A percentile compares a stretch with the other conserved stretches of the same genome.
Conservation (phyloP, 2,329 filamentous ascomycete species). For the Elsinoe necatrix region DNA sequence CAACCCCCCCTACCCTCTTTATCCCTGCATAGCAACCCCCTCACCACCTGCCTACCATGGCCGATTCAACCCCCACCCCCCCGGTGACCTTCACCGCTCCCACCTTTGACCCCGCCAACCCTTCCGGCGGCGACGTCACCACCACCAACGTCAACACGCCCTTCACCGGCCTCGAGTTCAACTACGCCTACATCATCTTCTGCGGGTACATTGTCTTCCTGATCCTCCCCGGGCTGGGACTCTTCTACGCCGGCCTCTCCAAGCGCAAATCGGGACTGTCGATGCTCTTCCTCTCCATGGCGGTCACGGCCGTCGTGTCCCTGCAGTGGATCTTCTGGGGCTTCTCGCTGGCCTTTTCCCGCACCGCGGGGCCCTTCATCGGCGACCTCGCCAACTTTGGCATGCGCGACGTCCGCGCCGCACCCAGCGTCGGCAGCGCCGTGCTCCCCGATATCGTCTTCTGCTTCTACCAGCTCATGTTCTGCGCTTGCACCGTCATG, state of each 20-base stretch:
- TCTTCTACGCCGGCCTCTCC: conserved; percentile 56
- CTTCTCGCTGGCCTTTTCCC: conserved; percentile 54
- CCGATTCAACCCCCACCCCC: background rate
- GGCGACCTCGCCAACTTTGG: conserved; percentile 55
- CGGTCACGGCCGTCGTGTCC: conserved; percentile 38
- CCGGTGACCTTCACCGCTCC: conserved; percentile 22
- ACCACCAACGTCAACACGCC: conserved; percentile 49
- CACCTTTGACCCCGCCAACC: conserved; percentile 34
- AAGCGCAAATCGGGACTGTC: conserved; percentile 54
- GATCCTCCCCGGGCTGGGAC: conserved; percentile 58
- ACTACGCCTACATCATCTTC: conserved; percentile 53
- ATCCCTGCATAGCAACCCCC: background rate
- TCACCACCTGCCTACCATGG: background rate
- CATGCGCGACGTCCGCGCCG: conserved; percentile 51
- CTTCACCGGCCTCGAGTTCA: conserved; percentile 51
- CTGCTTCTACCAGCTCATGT: conserved; percentile 57
- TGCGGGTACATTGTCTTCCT: conserved; percentile 56
- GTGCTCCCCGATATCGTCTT: conserved; percentile 58
- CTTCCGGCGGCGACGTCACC: conserved; percentile 48
- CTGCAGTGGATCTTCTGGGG: conserved; percentile 56
- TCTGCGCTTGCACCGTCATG: conserved; percentile 54
- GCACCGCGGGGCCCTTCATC: conserved; percentile 53
- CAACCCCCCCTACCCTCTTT: background rate
- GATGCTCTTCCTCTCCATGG: conserved; percentile 45
- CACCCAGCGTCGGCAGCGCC: conserved; percentile 50